Conservation (phyloP, 2,329 filamentous ascomycete genomes). For the Talaromyces atroroseus region DNA sequence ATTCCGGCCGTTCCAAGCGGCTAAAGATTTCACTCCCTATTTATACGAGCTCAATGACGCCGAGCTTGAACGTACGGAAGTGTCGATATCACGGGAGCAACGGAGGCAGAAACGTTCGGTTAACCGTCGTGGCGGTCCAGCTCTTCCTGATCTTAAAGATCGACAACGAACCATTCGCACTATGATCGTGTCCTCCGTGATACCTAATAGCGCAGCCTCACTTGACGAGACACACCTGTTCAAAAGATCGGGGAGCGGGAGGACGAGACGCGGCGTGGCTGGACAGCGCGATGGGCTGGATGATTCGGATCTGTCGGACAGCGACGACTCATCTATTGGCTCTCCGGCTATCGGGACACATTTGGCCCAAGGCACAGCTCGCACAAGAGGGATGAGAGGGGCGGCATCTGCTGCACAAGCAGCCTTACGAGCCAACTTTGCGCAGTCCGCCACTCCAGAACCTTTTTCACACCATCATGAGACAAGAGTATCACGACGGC, state of each 20-base stretch:
- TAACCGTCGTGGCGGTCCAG: conserved; percentile 85
- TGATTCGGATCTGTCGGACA: conserved; percentile 87
- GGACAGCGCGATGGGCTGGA: conserved; percentile 58
- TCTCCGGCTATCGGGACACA: conserved; percentile 75
- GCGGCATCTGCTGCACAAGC: conserved; percentile 82
- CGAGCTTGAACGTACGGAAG: conserved; percentile 83
- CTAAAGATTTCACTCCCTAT: conserved; percentile 90
- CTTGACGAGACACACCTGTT: conserved; percentile 83
- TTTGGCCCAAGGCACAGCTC: conserved; percentile 64
- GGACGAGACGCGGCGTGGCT: conserved; percentile 53
- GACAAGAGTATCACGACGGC: conserved; percentile 58
- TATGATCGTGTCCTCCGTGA: conserved; percentile 82
- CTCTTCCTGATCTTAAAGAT: conserved; percentile 92
- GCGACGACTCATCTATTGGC: conserved; percentile 78
- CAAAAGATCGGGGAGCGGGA: conserved; percentile 64
- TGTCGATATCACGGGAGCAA: conserved; percentile 89
- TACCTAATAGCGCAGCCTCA: conserved; percentile 75
- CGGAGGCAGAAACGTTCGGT: conserved; percentile 91
- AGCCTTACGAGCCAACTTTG: conserved; percentile 68
- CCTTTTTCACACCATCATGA: conserved; percentile 60
- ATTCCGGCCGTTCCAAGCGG: conserved; percentile 84
- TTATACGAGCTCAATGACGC: conserved; percentile 89
- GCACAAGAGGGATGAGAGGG: conserved; percentile 82
- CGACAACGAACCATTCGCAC: conserved; percentile 89
- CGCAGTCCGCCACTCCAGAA: conserved; percentile 87